Conservation (phyloP, 192 early-diverging fungal species). For the Mortierella claussenii region DNA sequence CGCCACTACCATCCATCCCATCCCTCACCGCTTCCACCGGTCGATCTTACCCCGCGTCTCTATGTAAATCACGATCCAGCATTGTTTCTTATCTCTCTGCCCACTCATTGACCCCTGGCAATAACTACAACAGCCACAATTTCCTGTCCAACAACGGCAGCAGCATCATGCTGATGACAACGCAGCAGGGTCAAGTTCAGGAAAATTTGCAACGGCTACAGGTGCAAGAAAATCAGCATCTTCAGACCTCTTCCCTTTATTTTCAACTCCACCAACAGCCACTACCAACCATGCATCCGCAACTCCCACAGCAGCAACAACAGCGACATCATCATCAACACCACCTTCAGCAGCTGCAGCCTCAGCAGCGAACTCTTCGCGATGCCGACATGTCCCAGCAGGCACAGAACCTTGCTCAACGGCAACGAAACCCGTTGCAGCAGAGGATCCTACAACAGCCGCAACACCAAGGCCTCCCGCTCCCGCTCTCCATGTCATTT, state of each 20-base stretch:
- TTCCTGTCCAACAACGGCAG: neutral
- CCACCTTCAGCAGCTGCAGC: neutral
- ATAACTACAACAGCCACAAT: conserved; percentile 31
- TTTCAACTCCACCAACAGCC: conserved; percentile 13
- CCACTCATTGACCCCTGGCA: conserved; percentile 19
- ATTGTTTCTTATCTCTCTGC: conserved; percentile 11
- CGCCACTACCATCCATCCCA: no score
- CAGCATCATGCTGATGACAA: conserved; percentile 21
- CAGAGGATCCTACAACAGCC: conserved; percentile 15
- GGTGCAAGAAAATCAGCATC: conserved; percentile 12
- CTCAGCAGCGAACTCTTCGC: conserved; percentile 4
- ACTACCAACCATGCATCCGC: conserved; percentile 10
- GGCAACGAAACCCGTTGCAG: conserved; percentile 5
- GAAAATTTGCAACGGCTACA: conserved; percentile 26
- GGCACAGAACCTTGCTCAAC: neutral
- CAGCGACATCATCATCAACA: conserved; percentile 2
- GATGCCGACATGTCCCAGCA: no score
- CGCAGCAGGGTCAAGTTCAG: conserved; percentile 14
- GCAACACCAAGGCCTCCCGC: conserved; percentile 11
- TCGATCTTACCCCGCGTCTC: conserved; percentile 1
- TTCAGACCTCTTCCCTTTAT: conserved; percentile 8
- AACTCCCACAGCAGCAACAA: neutral
- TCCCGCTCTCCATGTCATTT: conserved; percentile 14
- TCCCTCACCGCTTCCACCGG: neutral
- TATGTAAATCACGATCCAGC: conserved; percentile 4